Evolutionary conservation across 1,284 basidiomycete genomes (phyloP), one percentile per base, ranked within the genome.

Genomic region (Fomitopsis palustris): DNA sequence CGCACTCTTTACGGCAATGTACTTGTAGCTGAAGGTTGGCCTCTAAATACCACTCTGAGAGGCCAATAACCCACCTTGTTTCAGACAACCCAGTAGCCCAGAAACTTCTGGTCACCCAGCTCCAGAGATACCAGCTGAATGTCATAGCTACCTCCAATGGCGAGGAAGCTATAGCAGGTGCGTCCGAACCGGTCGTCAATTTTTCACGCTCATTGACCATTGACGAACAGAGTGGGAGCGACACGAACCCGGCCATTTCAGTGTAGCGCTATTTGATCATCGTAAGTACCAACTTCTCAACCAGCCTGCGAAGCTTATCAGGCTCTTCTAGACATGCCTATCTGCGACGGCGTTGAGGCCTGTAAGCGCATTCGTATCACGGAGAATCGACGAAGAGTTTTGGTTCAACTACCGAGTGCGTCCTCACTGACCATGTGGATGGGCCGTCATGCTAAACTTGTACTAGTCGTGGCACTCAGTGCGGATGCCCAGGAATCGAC

Each of bases 401-500:
- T 77, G 1, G 67, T 78, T 8, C 65, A 76, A 16, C 70, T 90
- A 16, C 86, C 86, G 4, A 85, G 87, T 88, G 70, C 60, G 80
- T 72, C 59, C 57, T 59, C n/a, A 57, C 49, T 37, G 47, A 4
- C 45, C 6, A 53, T 55, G 9, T 55, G 8, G 35, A 16, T 14
- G 25, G 5, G 2, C 17, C 17, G 10, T 14, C 6, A 25, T 29
- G 31, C 45, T 54, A n/a, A 49, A 27, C 9, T 19, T 52, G 41
- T 25, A n/a, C 29, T 2, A 88, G 87, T 90, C 61, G 80, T 88
- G 49, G 87, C 87, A 1, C 71, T 90, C 38, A 88, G 86, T 65
- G 87, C 87, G 0, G 87, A 90, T 69, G 86, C 84, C 64, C 87
- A 90, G 71, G 86, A 87, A 59, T 87, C 85, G 5, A 88, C 87